Conservation (phyloP, 2,329 filamentous ascomycete species). For the Shiraia bambusicola region DNA sequence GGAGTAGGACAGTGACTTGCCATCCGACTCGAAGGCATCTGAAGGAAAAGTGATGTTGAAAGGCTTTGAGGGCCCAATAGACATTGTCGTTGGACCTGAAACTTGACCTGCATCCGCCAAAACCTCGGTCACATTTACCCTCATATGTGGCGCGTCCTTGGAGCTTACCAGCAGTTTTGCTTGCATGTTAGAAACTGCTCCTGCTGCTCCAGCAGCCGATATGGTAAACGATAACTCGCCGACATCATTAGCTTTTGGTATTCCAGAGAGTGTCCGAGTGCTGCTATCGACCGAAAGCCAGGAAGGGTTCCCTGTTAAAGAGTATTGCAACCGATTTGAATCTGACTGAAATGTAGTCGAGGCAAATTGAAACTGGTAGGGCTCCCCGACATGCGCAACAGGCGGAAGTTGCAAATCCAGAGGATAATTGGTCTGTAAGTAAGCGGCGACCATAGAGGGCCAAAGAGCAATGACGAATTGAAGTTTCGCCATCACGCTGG, state of each 20-base stretch:
- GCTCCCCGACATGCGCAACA: constrained; percentile 67
- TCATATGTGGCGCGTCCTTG: constrained; percentile 55
- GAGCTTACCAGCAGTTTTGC: constrained; percentile 71
- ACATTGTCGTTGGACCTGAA: constrained; percentile 61
- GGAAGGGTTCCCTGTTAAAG: constrained; percentile 62
- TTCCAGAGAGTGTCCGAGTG: constrained; percentile 69
- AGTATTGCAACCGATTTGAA: constrained; percentile 62
- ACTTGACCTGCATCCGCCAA: constrained; percentile 58
- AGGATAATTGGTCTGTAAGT: constrained; percentile 60
- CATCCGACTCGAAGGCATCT: constrained; percentile 62
- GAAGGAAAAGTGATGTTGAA: constrained; percentile 48
- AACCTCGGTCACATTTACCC: constrained; percentile 60
- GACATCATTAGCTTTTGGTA: constrained; percentile 59
- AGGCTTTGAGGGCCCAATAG: constrained; percentile 36
- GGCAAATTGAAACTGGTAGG: constrained; percentile 72
- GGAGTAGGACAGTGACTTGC: constrained; percentile 67
- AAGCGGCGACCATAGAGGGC: constrained; percentile 21
- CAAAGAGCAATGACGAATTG: constrained; percentile 19
- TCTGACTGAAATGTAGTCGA: constrained; percentile 70
- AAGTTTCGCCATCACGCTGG: constrained; percentile 21
- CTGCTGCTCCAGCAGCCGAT: constrained; percentile 67
- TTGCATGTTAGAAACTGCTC: constrained; percentile 60
- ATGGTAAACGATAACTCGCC: constrained; percentile 65
- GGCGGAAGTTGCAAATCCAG: constrained; percentile 83
- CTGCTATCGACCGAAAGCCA: constrained; percentile 74